Evolutionary conservation across 2,329 filamentous ascomycete species (phyloP).

Genomic region (Camptophora hylomeconis): DNA sequence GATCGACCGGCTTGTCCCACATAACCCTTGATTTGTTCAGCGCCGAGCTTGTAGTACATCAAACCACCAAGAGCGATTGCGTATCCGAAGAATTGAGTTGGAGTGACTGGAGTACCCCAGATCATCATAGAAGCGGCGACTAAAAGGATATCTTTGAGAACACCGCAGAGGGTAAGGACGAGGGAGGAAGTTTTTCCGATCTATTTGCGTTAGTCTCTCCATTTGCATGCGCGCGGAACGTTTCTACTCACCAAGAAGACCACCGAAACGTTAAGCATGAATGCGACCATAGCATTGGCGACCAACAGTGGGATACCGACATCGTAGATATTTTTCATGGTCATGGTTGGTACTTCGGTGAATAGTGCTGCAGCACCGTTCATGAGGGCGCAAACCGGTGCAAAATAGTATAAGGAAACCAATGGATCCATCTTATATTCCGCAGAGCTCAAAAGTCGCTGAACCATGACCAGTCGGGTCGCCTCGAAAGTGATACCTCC

Average conservation of each 20-base stretch:
- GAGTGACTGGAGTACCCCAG: conserved; percentile 59
- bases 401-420: conserved; percentile 81
- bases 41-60: conserved; percentile 56
- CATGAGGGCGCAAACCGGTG: conserved; percentile 70
- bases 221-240: no score
- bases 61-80: conserved; percentile 53
- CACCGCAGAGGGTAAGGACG: conserved; percentile 73
- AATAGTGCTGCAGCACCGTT: conserved; percentile 59
- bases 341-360: conserved; percentile 55
- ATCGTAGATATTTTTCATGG: conserved; percentile 50
- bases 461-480: conserved; percentile 70
- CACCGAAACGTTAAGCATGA: conserved; percentile 68
- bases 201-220: conserved; percentile 28
- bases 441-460: conserved; percentile 62
- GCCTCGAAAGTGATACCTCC: conserved; percentile 71
- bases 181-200: conserved; percentile 81
- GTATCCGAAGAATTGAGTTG: conserved; percentile 67
- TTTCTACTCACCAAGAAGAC: conserved; percentile 71
- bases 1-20: conserved; percentile 56
- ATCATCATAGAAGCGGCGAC: conserved; percentile 64
- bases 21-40: conserved; percentile 71
- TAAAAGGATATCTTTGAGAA: conserved; percentile 78
- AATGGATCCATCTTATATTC: conserved; percentile 83
- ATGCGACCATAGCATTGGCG: conserved; percentile 65
- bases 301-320: conserved; percentile 55